phyloP scores from a whole-genome alignment of 345 rosid genomes.

The Angophora floribunda region DNA sequence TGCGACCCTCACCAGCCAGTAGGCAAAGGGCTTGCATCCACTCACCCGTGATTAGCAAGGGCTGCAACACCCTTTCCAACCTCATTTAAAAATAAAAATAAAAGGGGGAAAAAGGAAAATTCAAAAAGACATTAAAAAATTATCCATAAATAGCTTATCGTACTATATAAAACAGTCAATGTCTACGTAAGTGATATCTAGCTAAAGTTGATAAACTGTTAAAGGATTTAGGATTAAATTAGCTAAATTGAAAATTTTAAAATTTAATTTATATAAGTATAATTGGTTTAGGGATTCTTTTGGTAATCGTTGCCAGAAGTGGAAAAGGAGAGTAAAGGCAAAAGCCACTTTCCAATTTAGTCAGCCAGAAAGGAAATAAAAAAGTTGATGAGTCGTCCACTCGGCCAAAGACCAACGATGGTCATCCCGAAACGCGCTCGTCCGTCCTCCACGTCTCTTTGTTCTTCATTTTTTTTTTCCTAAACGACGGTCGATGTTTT shows the following conservation, averaged over 20 bases:
- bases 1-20: neutral
- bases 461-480: neutral
- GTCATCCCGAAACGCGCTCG: neutral
- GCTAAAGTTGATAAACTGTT: fast-evolving
- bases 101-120: neutral
- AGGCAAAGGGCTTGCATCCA: no score
- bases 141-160: fast-evolving
- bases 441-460: neutral
- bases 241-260: no score
- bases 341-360: neutral
- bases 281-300: neutral
- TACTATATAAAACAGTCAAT: fast-evolving
- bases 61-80: fast-evolving
- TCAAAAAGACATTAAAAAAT: neutral
- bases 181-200: fast-evolving
- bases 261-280: fast-evolving
- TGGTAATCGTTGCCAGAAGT: neutral
- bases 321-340: neutral
- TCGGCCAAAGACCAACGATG: neutral
- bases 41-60: neutral
- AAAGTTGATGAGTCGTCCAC: neutral
- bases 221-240: fast-evolving
- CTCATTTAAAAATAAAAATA: neutral
- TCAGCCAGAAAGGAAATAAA: no score
- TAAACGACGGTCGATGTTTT: neutral